Evolutionary conservation across 768 basidiomycete genomes (phyloP), one percentile per base, ranked within the genome.

Genomic region (Trametes coccinea): DNA sequence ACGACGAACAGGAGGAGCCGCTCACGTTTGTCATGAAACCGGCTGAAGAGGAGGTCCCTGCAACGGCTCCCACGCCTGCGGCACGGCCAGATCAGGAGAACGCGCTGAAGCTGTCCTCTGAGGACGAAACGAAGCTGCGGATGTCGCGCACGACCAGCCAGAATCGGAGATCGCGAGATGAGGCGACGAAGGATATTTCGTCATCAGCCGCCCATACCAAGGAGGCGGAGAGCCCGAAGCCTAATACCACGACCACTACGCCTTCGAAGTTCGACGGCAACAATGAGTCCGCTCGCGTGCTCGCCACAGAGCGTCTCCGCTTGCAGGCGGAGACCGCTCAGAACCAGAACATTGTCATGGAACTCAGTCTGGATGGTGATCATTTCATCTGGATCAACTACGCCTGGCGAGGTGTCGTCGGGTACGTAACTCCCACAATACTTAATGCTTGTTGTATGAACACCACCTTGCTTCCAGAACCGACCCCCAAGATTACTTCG

Each of bases 321-420:
- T 76, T 93, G 39, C 90, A 96, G 69, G 97, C 95, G 8, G 97
- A 98, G 74, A 92, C 91, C 1, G 94, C 95, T 6, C 93, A 96
- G 76, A 93, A 89, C 71, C 92, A 93, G 73, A 98, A 97, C 68
- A 92, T 98, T 56, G 93, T 99, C 31, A 82, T 98, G 79, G 97
- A 99, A 72, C 83, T 99, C 33, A 89, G 88, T 72, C 79, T 98
- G 65, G 94, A 98, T 71, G 95, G 94, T 8, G 95, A 98, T 71
- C 89, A 94, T 66, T 88, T 98, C 68, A 85, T 94, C 67, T 99
- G 95, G 91, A 83, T 96, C 48, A 98, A 97, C 75, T 92, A 95
- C 70, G 94, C 95, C 0, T 98, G 97, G 93, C 80, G 86, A 68
- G 86, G 90, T 56, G 93, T 98, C 27, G 86, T 96, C 56, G 93